Evolutionary conservation across 2,329 filamentous ascomycete genomes (phyloP), one percentile per base, ranked within the genome.

Genomic region (Hymenoscyphus occultus): DNA sequence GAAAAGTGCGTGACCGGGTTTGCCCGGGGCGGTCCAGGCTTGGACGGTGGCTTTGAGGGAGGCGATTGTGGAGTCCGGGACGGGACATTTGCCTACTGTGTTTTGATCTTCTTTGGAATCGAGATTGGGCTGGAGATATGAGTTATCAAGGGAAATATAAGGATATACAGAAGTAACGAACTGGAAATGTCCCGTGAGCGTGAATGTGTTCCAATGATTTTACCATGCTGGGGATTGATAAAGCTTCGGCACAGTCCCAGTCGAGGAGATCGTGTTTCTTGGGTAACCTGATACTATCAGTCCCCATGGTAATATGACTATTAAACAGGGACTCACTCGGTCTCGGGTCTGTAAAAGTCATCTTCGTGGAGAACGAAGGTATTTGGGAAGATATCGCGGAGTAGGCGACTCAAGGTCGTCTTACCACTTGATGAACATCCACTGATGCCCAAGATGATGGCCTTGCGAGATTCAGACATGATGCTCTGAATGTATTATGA

Each of bases 341-440:
- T 79, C 75, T 98, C 94, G 0, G 90, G 82, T 69, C 87, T 88
- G 80, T 97, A 99, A 76, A 98, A 99, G 78, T 99, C 95, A 80
- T 99, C 95, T 76, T 97, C 88, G 76, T 99, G 95, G 28, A 99
- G 83, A 73, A 98, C 91, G 74, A 93, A 94, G 16, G 87, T 83
- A 70, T 83, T 81, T 9, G 88, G 88, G 73, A 97, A 93, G 70
- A 96, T 88, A 74, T 91, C 87, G 65, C 92, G 88, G 19, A 99
- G 82, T 13, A 97, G 83, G 2, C 94, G 86, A 22, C 93, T 91
- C 14, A 99, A 85, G 2, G 95, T 98, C 2, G 95, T 98, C 81
- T 99, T 99, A 66, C 95, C 95, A 72, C 91, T 94, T 3, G 91
- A 96, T 1, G 94, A 97, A 69, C 91, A 92, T 64, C 95, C 95